Evolutionary conservation across 345 rosid species (phyloP).

Genomic region (Euphorbia peplus): DNA sequence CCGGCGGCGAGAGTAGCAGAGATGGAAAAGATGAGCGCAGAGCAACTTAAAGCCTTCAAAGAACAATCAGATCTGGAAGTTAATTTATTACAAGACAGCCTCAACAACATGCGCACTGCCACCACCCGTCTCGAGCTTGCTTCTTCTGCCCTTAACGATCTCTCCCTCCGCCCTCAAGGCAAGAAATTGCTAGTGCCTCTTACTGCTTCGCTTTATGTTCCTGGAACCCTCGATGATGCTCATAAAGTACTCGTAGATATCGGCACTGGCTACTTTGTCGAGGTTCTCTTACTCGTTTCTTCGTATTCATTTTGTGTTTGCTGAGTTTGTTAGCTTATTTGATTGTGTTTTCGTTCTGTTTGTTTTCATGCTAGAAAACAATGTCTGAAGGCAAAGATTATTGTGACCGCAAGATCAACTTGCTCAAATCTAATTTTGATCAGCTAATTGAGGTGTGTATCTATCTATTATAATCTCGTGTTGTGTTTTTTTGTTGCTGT

Average conservation of each 20-base stretch:
- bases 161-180: constrained; percentile 73
- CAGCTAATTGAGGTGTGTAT: constrained; percentile 95
- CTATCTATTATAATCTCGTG: not conserved
- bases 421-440: constrained; percentile 89
- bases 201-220: constrained; percentile 89
- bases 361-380: constrained; percentile 58
- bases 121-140: constrained; percentile 76
- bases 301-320: not conserved
- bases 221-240: constrained; percentile 79
- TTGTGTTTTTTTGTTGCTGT: not conserved
- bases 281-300: constrained; percentile 38
- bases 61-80: constrained; percentile 89
- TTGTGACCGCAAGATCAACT: constrained; percentile 87
- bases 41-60: constrained; percentile 79
- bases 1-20: constrained; percentile 12
- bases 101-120: constrained; percentile 94
- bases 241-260: constrained; percentile 82
- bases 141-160: constrained; percentile 74
- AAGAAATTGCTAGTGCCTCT: constrained; percentile 89
- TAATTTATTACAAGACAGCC: constrained; percentile 91
- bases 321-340: not conserved
- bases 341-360: not conserved
- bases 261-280: constrained; percentile 97
- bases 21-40: constrained; percentile 83
- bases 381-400: constrained; percentile 88